Conservation (phyloP, 805 yeast genomes). For the Candida sphagnicola region DNA sequence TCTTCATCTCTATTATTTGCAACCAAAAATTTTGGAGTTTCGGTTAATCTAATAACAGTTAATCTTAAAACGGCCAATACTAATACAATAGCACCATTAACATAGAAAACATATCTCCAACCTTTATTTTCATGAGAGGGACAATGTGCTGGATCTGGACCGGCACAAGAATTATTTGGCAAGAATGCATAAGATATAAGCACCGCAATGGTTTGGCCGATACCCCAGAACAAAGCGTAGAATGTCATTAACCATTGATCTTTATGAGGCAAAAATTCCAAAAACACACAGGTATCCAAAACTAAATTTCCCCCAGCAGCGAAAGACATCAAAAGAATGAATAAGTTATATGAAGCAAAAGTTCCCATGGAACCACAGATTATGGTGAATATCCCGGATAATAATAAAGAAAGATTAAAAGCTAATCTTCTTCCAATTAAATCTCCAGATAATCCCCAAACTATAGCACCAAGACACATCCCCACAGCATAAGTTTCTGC, state of each 20-base stretch:
- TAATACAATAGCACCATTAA: constrained; percentile 46
- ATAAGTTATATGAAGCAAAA: constrained; percentile 21
- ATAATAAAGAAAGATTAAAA: constrained; percentile 31
- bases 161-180: constrained; percentile 42
- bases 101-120: constrained; percentile 55
- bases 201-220: constrained; percentile 53
- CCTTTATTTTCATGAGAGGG: constrained; percentile 48
- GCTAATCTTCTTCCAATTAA: constrained; percentile 51
- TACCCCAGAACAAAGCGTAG: constrained; percentile 56
- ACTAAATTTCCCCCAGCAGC: constrained; percentile 27
- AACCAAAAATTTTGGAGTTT: constrained; percentile 54
- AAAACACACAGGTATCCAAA: constrained; percentile 23
- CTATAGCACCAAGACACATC: constrained; percentile 46
- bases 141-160: constrained; percentile 29
- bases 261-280: constrained; percentile 24
- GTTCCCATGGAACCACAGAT: constrained; percentile 23
- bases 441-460: constrained; percentile 57
- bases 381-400: constrained; percentile 19
- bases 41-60: constrained; percentile 34
- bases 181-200: constrained; percentile 53
- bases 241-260: constrained; percentile 23
- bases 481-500: constrained; percentile 40
- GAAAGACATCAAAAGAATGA: constrained; percentile 18
- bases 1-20: constrained; percentile 50
- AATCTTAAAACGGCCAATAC: constrained; percentile 31